Base-by-base conservation (phyloP, 768 basidiomycete species). In the Chalciporus piperatus region DNA sequence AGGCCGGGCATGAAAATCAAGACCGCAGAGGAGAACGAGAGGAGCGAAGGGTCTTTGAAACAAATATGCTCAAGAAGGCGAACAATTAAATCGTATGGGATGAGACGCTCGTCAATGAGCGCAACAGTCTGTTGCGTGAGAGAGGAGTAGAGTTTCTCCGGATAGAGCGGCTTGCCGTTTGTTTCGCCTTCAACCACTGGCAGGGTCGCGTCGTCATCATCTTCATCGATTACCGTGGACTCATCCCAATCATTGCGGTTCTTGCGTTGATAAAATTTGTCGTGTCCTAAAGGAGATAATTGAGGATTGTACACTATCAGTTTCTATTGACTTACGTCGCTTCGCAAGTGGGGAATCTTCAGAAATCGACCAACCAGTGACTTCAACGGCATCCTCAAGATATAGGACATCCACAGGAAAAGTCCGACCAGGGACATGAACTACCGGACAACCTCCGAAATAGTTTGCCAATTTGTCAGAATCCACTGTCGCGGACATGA, bases 401-500 rank as follows among this genome's bases (percentile, higher is more conserved):
- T 83, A 98, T 40, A 79, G 76, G 17, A 87, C 75, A 46, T 89
- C 84, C 6, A 98, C 96, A 28, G 96, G 96, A 71, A 91, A 98
- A 1, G 94, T 98, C 16, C 96, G 82, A 3, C 96, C 97, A 16
- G 95, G 95, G 25, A 99, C 89, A 52, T 86, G 83, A 12, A 98
- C 75, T 16, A 84, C 81, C 0, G 92, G 92, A 58, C 87, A 87
- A 41, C 82, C 82, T n/a, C 86, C 90, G 65, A 98, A 97, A 67
- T 87, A 98, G 13, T 69, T 72, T 11, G 94, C 89, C 37, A 98
- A 83, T 73, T 94, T 94, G 49, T 90, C 85, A 1, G 92, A 85
- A 58, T 99, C 93, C 22, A 97, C 76, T 0, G 97, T 99, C 1
- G 97, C 96, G 28, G 93, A 96, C 96, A 99, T 99, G 42, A 98